Evolutionary conservation across 2,329 filamentous ascomycete genomes (phyloP), one percentile per base, ranked within the genome.

Genomic region (Zasmidium citrigriseum): DNA sequence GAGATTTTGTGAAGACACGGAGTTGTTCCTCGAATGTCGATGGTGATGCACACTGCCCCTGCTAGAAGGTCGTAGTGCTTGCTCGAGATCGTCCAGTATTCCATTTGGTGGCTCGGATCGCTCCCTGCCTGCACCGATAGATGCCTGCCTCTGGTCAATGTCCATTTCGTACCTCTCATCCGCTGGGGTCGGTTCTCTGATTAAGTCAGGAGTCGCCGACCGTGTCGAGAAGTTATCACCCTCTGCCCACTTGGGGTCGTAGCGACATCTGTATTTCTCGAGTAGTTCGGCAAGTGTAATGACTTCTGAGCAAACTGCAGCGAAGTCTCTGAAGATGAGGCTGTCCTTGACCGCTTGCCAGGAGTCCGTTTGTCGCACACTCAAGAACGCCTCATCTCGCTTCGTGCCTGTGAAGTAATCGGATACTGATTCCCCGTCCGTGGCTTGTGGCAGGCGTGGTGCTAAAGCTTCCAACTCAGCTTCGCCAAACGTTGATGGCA

Each of bases 331-430:
- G 61, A 83, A 84, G 16, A 81, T 77, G 1, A 80, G 76, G 57
- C 83, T 81, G 53, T 78, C 70, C 64, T 78, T 78, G 52, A 82
- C 73, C n/a, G 73, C 71, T 2, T 77, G 66, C 82, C 82, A 84
- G 21, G 76, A 72, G 38, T 79, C 75, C 0, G 79, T 82, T 59
- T 82, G 76, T 55, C 78, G 72, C 16, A 83, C 76, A 60, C 79
- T 77, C 34, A 78, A 65, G 55, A 76, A 72, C 16, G 76, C 75
- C 58, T 81, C 76, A 18, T 79, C 73, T 1, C 73, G 71, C 56
- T 76, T 77, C 12, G 76, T 72, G 2, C 71, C 61, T 3, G 72
- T 75, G 62, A 81, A 79, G 59, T 83, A 83, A 52, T 79, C 76
- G 1, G 81, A 84, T 2, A 81, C 75, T 38, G 77, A 80, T 50